Evolutionary conservation across 768 basidiomycete genomes (phyloP), one percentile per base, ranked within the genome.

Genomic region (Chiua virens): DNA sequence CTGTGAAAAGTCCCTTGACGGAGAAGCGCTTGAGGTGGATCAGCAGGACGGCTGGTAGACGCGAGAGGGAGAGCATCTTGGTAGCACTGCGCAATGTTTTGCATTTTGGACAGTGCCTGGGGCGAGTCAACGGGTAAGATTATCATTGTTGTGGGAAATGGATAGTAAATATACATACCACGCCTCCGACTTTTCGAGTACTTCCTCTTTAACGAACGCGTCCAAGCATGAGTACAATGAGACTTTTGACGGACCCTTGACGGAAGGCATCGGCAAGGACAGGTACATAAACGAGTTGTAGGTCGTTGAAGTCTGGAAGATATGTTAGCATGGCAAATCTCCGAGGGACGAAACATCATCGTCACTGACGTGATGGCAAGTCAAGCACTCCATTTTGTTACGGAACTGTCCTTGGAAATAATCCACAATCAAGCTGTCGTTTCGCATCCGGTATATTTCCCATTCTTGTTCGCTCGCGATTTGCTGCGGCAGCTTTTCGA

Each of bases 371-470:
- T 91, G 90, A 55, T 84, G 77, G 66, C 96, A 99, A 5, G 89
- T 96, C 65, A 93, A 64, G 68, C 96, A 99, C 61, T 90, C 81
- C 71, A 99, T 69, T 47, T 85, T 79, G 71, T 88, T 98, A 56
- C 92, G 77, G 69, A 97, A 98, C 69, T 98, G 97, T 11, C 96
- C 96, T 71, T 98, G 96, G 76, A 99, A 98, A 64, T 87, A 90
- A 70, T 98, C 95, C 25, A 98, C 97, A 47, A 99, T 87, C 47
- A 98, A 71, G 61, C 89, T 92, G 66, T 99, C 92, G 64, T 98
- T 93, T 49, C 91, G 80, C 74, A 83, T 82, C 66, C 83, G 83
- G 78, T 97, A 98, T 35, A 87, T 80, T 54, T 82, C 77, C 96
- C 96, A 99, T 71, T 98, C 96, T 62, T 89, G 82, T 58, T 92